Evolutionary conservation across 495 filamentous ascomycete species (phyloP).

Genomic region (Talaromyces adpressus): DNA sequence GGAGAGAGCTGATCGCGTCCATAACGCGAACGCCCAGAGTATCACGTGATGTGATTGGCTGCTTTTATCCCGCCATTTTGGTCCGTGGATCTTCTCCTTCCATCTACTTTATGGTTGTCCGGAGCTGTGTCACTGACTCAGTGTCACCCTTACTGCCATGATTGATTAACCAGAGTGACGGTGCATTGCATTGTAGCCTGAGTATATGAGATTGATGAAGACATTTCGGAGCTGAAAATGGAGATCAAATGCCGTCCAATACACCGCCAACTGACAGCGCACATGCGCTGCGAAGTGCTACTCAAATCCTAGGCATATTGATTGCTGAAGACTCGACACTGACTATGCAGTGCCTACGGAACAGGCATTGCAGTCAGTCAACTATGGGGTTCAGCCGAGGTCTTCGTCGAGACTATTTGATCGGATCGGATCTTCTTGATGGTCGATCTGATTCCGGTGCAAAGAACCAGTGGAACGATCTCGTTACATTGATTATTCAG

Average conservation of each 20-base stretch:
- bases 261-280: not conserved
- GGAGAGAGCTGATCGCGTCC: not conserved
- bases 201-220: not conserved
- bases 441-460: not conserved
- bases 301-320: not conserved
- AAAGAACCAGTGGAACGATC: not conserved
- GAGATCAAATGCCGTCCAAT: not conserved
- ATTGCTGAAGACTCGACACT: not conserved
- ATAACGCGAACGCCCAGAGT: not conserved
- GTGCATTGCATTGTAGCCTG: not conserved
- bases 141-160: not conserved
- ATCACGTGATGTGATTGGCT: slow-evolving; percentile 1
- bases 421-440: not conserved
- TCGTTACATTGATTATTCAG: not conserved
- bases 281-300: not conserved
- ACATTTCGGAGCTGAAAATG: not conserved
- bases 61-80: not conserved
- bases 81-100: not conserved
- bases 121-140: not conserved
- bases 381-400: not conserved
- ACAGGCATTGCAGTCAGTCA: not conserved
- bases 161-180: not conserved
- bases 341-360: not conserved
- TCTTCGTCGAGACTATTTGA: not conserved
- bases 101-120: not conserved